These are phyloP conservation scores for Piper longum DNA, from an alignment of 164 flowering plant genomes.

Conservation along the genomic window DNA sequence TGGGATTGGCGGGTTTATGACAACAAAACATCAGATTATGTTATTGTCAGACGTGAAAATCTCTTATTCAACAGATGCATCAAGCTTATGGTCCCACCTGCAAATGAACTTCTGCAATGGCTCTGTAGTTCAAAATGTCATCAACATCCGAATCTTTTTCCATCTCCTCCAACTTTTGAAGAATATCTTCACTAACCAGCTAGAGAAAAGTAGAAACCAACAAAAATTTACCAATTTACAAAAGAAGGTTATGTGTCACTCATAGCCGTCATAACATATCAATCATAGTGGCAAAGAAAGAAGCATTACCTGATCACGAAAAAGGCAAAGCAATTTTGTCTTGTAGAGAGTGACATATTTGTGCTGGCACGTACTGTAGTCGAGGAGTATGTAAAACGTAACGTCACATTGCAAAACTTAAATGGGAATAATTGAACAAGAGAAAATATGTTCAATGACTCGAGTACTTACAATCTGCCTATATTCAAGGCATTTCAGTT, in stretches of 20 bases:
- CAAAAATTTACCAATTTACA: neutral
- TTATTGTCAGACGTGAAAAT: no score
- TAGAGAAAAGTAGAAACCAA: slow-evolving; percentile 16
- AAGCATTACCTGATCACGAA: slow-evolving; percentile 45
- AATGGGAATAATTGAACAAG: neutral
- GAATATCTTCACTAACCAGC: slow-evolving; percentile 45
- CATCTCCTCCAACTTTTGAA: slow-evolving; percentile 64
- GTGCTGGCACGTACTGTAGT: slow-evolving; percentile 48
- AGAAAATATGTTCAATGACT: no score
- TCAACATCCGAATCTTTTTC: slow-evolving; percentile 77
- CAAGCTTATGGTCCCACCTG: slow-evolving; percentile 39
- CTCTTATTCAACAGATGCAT: neutral
- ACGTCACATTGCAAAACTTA: neutral
- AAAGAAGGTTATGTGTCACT: neutral
- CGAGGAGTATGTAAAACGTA: neutral
- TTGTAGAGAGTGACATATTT: slow-evolving; percentile 74
- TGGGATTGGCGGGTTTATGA: no score
- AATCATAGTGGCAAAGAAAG: neutral
- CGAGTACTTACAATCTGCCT: no score
- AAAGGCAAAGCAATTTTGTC: slow-evolving; percentile 50
- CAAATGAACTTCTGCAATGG: slow-evolving; percentile 64
- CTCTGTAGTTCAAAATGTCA: slow-evolving; percentile 71
- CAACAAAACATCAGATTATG: no score
- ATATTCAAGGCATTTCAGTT: no score
- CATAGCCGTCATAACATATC: neutral